Percentiles rank a stretch among this genome's conserved stretches.
phyloP scores from a whole-genome alignment of 805 yeast genomes.

The Kazachstania bromeliacearum region DNA sequence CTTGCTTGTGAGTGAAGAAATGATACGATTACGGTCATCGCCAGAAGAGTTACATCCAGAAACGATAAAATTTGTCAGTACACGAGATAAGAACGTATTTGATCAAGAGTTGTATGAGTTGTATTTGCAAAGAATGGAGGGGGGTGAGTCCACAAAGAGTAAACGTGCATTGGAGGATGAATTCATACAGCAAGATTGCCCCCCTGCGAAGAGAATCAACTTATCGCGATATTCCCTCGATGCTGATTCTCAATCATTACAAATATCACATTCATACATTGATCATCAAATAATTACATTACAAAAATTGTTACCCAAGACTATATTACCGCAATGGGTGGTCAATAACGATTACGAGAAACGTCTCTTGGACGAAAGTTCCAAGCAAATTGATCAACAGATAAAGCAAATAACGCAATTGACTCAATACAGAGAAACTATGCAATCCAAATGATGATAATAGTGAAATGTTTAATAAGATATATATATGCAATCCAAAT shows the following conservation, averaged over 20 bases:
- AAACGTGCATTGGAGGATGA: not conserved
- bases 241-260: not conserved
- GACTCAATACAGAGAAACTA: constrained; percentile 33
- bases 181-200: not conserved
- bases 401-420: constrained; percentile 36
- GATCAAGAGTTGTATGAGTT: too few species aligned
- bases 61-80: constrained; percentile 1
- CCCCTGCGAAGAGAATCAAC: not conserved
- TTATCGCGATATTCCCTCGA: not conserved
- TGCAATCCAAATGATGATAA: constrained; percentile 38
- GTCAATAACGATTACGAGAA: constrained; percentile 29
- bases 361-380: constrained; percentile 23
- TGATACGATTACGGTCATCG: constrained; percentile 14
- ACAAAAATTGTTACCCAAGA: constrained; percentile 27
- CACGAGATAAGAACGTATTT: too few species aligned
- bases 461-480: constrained; percentile 36
- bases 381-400: constrained; percentile 30
- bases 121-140: not conserved
- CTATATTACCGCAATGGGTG: constrained; percentile 32
- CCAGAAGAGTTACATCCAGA: constrained; percentile 13
- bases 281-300: constrained; percentile 32
- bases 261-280: constrained; percentile 21
- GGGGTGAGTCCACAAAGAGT: not conserved
- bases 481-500: constrained; percentile 24
- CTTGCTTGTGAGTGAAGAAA: not conserved